Base-by-base conservation (phyloP, 2,329 filamentous ascomycete species). In the Clonostachys byssicola region DNA sequence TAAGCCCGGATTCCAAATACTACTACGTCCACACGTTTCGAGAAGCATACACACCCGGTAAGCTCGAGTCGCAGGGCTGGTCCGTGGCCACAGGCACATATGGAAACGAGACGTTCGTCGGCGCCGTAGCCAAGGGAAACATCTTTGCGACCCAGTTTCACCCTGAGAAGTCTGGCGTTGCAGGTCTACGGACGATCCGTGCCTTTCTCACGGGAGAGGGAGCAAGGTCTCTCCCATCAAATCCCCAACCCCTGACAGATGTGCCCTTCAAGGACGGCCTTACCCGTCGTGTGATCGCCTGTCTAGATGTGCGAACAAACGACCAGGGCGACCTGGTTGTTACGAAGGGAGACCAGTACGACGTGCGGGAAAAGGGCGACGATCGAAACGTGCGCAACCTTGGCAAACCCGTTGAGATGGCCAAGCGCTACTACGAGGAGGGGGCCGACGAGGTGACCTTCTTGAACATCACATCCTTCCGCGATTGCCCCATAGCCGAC, bases 1-100 rank as follows among this genome's bases (percentile, higher is more conserved):
- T 99, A 46, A 75, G 80, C 30, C 85, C 89, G 1, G 77, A 78
- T 46, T 95, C 89, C 62, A 99, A 97, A 68, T 99, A 99, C 75
- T 99, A 99, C 72, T 99, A 99, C 63, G 92, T 99, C 48, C 94
- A 99, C 75, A 92, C 90, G 3, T 99, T 94, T 70, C 92, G 91
- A 49, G 85, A 83, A 23, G 86, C 86, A 4, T 96, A 96, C 64
- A 70, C 71, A 45, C 68, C 79, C 42, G 89, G 87, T 35, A 77
- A 86, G 54, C 75, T 96, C 12, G 91, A 96, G 67, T 74, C 75
- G 47, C 78, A 87, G 34, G 94, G 92, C 23, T 99, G 94, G 92
- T 82, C 83, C 9, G 87, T 97, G n/a, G 94, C 94, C 2, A 95
- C 89, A 4, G 92, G 86, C 16, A 84, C 80, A 14, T 99, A 99